A percentile compares a stretch with the other conserved stretches of the same genome.
Evolutionary conservation across 441 rosid genomes (phyloP).

Genomic region (Euphorbia celastroides): DNA sequence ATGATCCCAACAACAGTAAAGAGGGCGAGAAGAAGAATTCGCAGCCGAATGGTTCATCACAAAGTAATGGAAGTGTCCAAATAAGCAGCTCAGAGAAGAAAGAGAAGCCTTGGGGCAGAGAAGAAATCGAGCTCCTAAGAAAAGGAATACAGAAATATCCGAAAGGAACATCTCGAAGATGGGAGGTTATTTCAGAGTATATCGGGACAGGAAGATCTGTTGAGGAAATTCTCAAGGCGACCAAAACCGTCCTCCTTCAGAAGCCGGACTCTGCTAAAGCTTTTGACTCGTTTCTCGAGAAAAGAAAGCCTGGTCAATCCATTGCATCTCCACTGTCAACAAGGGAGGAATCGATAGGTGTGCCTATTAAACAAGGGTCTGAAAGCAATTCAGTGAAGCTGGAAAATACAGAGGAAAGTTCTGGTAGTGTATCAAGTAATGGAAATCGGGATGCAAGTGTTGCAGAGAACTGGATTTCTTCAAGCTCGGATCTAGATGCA

Average conservation of each 20-base stretch:
- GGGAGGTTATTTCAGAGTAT: constrained; percentile 95
- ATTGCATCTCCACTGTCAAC: constrained; percentile 87
- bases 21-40: constrained; percentile 33
- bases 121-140: constrained; percentile 87
- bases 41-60: constrained; percentile 53
- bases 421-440: constrained; percentile 26
- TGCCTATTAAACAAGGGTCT: constrained; percentile 24
- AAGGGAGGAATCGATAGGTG: constrained; percentile 58
- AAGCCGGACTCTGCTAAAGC: constrained; percentile 91
- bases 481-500: constrained; percentile 59
- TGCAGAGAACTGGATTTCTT: constrained; percentile 32
- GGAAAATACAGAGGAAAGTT: constrained; percentile 34
- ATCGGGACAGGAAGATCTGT: constrained; percentile 90
- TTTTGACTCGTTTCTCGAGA: constrained; percentile 93
- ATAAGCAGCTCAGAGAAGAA: constrained; percentile 44
- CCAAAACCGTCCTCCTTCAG: constrained; percentile 91
- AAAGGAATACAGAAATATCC: constrained; percentile 88
- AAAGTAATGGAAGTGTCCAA: constrained; percentile 37
- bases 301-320: constrained; percentile 72
- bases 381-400: constrained; percentile 26
- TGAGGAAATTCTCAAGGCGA: constrained; percentile 91
- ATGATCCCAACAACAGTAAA: constrained; percentile 34
- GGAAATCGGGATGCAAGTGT: constrained; percentile 31
- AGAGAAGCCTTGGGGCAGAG: constrained; percentile 83
- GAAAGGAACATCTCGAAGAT: constrained; percentile 91